Conservation (phyloP, 495 filamentous ascomycete species). For the Xylaria cubensis region DNA sequence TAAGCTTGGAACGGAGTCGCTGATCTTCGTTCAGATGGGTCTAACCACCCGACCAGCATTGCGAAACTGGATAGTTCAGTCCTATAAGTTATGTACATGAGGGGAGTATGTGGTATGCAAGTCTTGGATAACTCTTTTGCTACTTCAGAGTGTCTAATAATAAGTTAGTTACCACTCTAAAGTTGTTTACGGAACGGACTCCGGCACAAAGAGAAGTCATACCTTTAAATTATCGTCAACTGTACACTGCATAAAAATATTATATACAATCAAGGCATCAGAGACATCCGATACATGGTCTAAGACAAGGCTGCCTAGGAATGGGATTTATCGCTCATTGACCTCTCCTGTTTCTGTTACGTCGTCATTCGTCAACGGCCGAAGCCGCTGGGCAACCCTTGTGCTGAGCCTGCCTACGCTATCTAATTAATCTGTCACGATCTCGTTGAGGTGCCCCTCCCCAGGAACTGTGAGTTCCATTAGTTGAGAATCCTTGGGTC, state of each 20-base stretch:
- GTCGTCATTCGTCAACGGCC: slow-evolving; percentile 18
- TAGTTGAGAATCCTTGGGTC: slow-evolving; percentile 31
- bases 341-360: neutral
- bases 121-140: slow-evolving; percentile 12
- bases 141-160: slow-evolving; percentile 22
- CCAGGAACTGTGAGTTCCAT: slow-evolving; percentile 26
- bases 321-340: neutral
- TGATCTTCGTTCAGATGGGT: slow-evolving; percentile 48
- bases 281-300: neutral
- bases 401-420: slow-evolving; percentile 30
- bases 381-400: slow-evolving; percentile 29
- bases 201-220: slow-evolving; percentile 14
- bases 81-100: slow-evolving; percentile 9
- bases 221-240: neutral
- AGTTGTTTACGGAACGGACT: slow-evolving; percentile 7
- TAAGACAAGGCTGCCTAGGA: slow-evolving; percentile 20
- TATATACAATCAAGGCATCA: slow-evolving; percentile 2
- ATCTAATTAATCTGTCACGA: slow-evolving; percentile 38
- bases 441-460: slow-evolving; percentile 27
- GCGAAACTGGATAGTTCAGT: slow-evolving; percentile 44
- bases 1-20: slow-evolving; percentile 43
- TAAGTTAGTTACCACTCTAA: slow-evolving; percentile 23
- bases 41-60: slow-evolving; percentile 45
- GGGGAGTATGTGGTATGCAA: slow-evolving; percentile 6
- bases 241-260: neutral